Percentiles rank a stretch among this genome's conserved stretches.
These are phyloP conservation scores for Arthrobotrys pseudoclavata DNA, from an alignment of 2,329 filamentous ascomycete species.

Conservation along the genomic window DNA sequence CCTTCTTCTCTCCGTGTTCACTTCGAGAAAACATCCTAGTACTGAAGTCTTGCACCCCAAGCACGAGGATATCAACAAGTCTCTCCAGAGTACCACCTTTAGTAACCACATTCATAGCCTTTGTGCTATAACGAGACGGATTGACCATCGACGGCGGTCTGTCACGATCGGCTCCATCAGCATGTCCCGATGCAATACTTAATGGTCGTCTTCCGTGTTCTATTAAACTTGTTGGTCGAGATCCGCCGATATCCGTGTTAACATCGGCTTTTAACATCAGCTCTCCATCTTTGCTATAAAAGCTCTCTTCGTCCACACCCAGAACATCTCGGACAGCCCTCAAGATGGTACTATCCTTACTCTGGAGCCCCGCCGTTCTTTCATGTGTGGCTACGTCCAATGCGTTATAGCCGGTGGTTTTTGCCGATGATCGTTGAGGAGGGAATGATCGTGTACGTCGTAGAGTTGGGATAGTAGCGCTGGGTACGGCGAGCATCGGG, in stretches of 20 bases:
- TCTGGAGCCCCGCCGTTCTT: conserved; percentile 63
- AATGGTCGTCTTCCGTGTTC: conserved; percentile 61
- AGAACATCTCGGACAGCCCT: conserved; percentile 63
- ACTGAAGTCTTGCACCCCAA: conserved; percentile 64
- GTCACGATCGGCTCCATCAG: conserved; percentile 40
- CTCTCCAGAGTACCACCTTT: conserved; percentile 64
- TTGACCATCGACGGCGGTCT: conserved; percentile 59
- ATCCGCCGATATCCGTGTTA: conserved; percentile 57
- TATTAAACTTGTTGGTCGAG: conserved; percentile 63
- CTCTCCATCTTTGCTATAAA: conserved; percentile 64
- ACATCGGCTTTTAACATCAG: conserved; percentile 63
- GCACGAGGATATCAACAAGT: conserved; percentile 63
- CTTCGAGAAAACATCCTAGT: conserved; percentile 62
- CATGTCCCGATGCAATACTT: conserved; percentile 56
- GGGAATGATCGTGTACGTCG: conserved; percentile 63
- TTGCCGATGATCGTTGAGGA: conserved; percentile 62
- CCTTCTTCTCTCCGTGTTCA: conserved; percentile 45
- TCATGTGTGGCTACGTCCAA: conserved; percentile 63
- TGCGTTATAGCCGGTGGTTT: conserved; percentile 64
- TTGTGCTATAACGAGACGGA: conserved; percentile 42
- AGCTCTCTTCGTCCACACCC: conserved; percentile 63
- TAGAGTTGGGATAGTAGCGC: conserved; percentile 54
- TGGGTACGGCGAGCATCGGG: conserved; percentile 32
- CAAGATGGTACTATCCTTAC: conserved; percentile 63
- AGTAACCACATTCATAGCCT: conserved; percentile 62